Conservation (phyloP, 2,329 filamentous ascomycete species). For the Knufia fluminis region DNA sequence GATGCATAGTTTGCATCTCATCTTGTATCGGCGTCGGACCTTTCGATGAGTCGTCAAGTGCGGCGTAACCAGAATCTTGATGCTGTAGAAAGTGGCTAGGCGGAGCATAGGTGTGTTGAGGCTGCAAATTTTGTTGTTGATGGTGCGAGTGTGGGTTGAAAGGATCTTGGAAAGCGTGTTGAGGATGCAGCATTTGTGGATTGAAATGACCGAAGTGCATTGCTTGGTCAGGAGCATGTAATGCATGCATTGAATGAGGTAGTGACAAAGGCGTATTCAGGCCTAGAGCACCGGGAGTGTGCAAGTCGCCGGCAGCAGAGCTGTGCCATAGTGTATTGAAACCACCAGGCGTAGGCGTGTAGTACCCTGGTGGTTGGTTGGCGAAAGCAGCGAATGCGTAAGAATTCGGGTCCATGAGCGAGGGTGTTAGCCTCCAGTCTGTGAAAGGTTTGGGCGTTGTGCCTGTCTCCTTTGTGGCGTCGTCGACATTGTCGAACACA, state of each 20-base stretch:
- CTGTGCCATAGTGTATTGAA: slow-evolving; percentile 68
- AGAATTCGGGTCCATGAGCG: slow-evolving; percentile 75
- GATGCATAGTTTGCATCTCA: slow-evolving; percentile 14
- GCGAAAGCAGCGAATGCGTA: slow-evolving; percentile 71
- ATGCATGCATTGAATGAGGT: slow-evolving; percentile 53
- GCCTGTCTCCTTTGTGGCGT: slow-evolving; percentile 64
- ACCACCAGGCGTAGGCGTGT: slow-evolving; percentile 76
- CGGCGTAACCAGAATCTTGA: slow-evolving; percentile 69
- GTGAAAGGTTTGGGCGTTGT: slow-evolving; percentile 70
- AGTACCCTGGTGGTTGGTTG: slow-evolving; percentile 73
- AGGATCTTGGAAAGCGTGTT: slow-evolving; percentile 15
- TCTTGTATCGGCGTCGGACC: slow-evolving; percentile 30
- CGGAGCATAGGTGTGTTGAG: slow-evolving; percentile 20
- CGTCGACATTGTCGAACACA: slow-evolving; percentile 34
- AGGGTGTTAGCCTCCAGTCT: slow-evolving; percentile 85
- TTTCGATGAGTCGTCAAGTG: slow-evolving; percentile 59
- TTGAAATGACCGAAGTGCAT: slow-evolving; percentile 63
- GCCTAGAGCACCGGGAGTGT: slow-evolving; percentile 64
- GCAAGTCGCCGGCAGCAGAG: slow-evolving; percentile 73
- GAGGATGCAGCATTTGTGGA: slow-evolving; percentile 33
- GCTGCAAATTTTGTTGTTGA: slow-evolving; percentile 53
- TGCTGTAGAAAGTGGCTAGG: slow-evolving; percentile 62
- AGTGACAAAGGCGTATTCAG: slow-evolving; percentile 74
- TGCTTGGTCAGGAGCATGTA: slow-evolving; percentile 51
- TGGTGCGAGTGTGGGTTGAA: slow-evolving; percentile 10